phyloP scores from a whole-genome alignment of 2,329 filamentous ascomycete genomes.

The Teratosphaeria zuluensis region DNA sequence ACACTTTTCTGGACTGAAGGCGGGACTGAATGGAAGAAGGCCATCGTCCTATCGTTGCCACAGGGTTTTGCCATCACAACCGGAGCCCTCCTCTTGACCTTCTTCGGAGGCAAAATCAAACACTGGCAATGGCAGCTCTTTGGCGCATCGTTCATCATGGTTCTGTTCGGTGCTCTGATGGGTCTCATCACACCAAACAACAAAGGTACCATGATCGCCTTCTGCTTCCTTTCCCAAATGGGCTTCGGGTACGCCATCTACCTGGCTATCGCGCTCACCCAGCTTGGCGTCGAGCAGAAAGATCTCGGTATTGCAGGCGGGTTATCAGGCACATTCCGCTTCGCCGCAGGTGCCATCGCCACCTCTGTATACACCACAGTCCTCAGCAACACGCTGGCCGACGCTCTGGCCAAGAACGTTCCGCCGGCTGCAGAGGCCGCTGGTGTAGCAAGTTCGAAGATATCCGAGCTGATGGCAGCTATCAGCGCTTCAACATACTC shows the following conservation, averaged over 20 bases:
- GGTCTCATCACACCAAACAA: constrained; percentile 35
- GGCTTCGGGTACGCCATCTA: constrained; percentile 42
- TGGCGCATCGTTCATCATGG: constrained; percentile 37
- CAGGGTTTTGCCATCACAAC: constrained; percentile 38
- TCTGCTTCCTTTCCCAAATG: constrained; percentile 36
- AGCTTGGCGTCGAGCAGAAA: constrained; percentile 41
- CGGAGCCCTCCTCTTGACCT: constrained; percentile 33
- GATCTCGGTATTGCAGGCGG: constrained; percentile 39
- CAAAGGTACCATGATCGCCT: constrained; percentile 34
- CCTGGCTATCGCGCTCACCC: constrained; percentile 39
- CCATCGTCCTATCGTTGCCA: constrained; percentile 31
- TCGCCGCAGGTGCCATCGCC: background rate
- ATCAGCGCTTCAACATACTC: background rate
- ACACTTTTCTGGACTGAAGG: constrained; percentile 29
- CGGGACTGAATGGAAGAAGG: constrained; percentile 7
- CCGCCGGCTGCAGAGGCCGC: background rate
- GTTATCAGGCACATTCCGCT: constrained; percentile 25
- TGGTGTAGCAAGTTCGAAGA: background rate
- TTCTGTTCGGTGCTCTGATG: constrained; percentile 38
- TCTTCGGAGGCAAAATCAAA: constrained; percentile 34
- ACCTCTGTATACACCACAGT: background rate
- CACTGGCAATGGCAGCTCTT: constrained; percentile 41
- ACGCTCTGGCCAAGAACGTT: background rate
- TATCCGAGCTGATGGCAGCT: background rate
- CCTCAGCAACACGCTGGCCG: background rate